Evolutionary conservation across 768 basidiomycete species (phyloP).

Genomic region (Heimioporus sp.): DNA sequence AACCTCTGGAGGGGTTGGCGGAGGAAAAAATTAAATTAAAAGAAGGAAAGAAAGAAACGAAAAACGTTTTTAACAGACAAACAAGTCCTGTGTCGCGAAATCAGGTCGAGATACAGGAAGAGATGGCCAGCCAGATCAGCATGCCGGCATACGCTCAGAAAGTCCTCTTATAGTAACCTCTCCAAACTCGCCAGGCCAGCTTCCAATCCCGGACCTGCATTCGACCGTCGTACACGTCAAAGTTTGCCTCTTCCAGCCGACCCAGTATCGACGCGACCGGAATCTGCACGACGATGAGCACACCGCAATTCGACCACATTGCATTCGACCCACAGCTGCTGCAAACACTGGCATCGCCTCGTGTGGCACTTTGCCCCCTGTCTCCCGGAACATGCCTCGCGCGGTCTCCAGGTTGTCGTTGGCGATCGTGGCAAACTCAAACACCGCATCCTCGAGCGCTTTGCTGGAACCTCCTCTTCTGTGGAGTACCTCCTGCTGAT

Average conservation of each 20-base stretch:
- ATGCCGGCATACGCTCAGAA: conserved; percentile 36
- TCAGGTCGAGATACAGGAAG: conserved; percentile 3
- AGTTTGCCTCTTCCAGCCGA: conserved; percentile 65
- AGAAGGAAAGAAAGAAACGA: neutral
- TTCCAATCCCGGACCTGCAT: conserved; percentile 72
- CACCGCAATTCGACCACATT: neutral
- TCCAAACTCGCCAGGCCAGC: conserved; percentile 72
- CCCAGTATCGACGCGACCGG: conserved; percentile 64
- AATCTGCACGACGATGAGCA: conserved; percentile 42
- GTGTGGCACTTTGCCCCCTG: conserved; percentile 50
- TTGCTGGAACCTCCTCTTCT: conserved; percentile 44
- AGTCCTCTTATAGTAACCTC: conserved; percentile 44
- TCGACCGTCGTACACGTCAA: conserved; percentile 66
- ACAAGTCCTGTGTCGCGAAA: neutral
- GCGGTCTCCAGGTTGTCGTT: conserved; percentile 80
- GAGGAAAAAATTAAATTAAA: neutral
- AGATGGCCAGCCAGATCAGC: conserved; percentile 10
- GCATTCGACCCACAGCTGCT: conserved; percentile 53
- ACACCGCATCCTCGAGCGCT: conserved; percentile 76
- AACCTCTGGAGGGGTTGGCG: neutral
- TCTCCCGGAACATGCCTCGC: conserved; percentile 61
- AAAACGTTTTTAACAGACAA: neutral
- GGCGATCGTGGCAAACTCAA: conserved; percentile 77
- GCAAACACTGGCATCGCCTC: conserved; percentile 71
- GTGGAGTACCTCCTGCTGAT: conserved; percentile 77